Conservation (phyloP, 2,329 filamentous ascomycete genomes). For the Ascocoryne sarcoides region DNA sequence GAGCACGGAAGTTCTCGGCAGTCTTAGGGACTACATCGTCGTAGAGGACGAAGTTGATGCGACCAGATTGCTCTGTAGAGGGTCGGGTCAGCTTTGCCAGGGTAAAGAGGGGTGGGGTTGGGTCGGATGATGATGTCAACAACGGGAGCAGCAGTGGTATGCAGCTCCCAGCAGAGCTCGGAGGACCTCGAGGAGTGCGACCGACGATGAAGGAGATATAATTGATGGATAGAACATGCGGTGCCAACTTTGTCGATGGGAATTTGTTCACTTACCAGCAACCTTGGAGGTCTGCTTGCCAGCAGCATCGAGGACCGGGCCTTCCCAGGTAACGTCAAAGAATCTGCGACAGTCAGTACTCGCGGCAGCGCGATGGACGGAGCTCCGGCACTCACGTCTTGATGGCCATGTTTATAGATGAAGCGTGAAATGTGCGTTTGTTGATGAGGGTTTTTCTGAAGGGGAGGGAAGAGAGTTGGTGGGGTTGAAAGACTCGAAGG, state of each 20-base stretch:
- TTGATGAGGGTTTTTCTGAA: constrained; percentile 31
- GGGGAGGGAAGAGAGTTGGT: constrained; percentile 32
- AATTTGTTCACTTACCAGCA: constrained; percentile 44
- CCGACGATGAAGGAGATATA: too few relatives aligned
- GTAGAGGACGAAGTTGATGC: constrained; percentile 83
- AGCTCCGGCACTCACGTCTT: constrained; percentile 50
- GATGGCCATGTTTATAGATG: constrained; percentile 65
- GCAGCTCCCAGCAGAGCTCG: constrained; percentile 12
- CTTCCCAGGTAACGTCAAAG: constrained; percentile 68
- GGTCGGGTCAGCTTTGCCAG: constrained; percentile 17
- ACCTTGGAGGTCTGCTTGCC: constrained; percentile 44
- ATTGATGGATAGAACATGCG: too few relatives aligned
- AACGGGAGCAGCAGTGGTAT: too few relatives aligned
- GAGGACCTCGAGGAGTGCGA: too few relatives aligned
- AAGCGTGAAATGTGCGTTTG: constrained; percentile 48
- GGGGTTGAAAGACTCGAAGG: constrained; percentile 32
- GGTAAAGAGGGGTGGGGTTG: constrained; percentile 10
- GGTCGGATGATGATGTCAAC: constrained; percentile 14
- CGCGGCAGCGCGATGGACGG: constrained; percentile 7
- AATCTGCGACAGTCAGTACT: constrained; percentile 36
- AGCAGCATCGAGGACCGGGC: constrained; percentile 58
- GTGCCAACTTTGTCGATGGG: too few relatives aligned
- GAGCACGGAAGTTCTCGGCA: constrained; percentile 87
- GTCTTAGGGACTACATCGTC: constrained; percentile 79
- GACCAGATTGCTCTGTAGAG: constrained; percentile 53